Conservation (phyloP, 768 basidiomycete genomes). For the Tylopilus balloui region DNA sequence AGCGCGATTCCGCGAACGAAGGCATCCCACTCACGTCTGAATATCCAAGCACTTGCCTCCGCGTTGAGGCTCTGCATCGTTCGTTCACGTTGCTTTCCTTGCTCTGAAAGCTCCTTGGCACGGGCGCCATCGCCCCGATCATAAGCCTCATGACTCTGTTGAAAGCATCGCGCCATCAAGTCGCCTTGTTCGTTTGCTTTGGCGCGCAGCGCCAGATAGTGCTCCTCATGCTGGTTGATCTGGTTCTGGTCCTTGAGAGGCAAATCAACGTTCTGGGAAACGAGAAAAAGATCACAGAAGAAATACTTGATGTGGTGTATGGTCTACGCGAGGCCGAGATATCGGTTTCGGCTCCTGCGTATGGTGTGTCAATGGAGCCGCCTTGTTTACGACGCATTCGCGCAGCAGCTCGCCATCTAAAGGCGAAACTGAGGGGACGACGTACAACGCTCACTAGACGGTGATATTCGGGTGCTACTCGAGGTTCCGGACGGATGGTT, state of each 20-base stretch:
- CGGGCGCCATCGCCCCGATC: conserved; percentile 62
- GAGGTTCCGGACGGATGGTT: conserved; percentile 1
- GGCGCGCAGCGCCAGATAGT: conserved; percentile 68
- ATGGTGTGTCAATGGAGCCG: conserved; percentile 1
- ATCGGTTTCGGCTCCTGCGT: conserved; percentile 18
- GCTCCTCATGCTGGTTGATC: conserved; percentile 61
- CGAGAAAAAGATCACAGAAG: background rate
- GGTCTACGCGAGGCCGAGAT: conserved; percentile 15
- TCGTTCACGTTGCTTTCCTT: conserved; percentile 75
- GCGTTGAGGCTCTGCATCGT: conserved; percentile 77
- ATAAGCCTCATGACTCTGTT: conserved; percentile 75
- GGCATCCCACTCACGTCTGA: conserved; percentile 42
- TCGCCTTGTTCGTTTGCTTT: conserved; percentile 79
- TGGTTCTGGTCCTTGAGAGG: conserved; percentile 49
- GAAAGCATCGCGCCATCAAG: conserved; percentile 65
- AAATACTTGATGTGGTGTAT: conserved; percentile 17
- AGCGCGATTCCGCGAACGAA: background rate
- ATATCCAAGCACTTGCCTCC: conserved; percentile 88
- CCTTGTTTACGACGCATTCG: conserved; percentile 5
- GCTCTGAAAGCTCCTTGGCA: conserved; percentile 76
- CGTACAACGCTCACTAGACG: conserved; percentile 16
- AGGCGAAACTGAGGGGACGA: background rate
- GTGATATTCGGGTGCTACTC: background rate
- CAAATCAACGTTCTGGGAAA: background rate
- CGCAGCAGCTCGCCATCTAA: background rate